phyloP scores from a whole-genome alignment of 208 protist species.

The Acanthamoeba lenticulata region DNA sequence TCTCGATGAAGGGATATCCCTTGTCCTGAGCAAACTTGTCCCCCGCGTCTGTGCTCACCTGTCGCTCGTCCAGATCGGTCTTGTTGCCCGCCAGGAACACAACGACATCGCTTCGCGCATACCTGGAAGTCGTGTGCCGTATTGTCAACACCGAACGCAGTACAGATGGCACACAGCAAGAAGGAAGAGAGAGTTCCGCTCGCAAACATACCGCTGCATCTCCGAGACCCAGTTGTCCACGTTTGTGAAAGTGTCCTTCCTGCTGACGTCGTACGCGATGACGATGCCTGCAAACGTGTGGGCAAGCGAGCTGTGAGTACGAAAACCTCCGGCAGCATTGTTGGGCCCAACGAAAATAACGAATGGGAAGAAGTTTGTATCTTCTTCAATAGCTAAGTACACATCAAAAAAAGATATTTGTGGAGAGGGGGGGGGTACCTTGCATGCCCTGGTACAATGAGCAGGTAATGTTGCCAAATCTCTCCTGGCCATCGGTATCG shows the following conservation, averaged over 20 bases:
- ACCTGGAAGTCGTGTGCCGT: not conserved
- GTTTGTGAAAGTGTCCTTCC: not conserved
- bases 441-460: slow-evolving; percentile 52
- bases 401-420: not conserved
- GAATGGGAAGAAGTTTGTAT: no score
- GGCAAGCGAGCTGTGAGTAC: not conserved
- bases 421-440: not conserved
- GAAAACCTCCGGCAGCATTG: no score
- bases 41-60: not conserved
- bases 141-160: not conserved
- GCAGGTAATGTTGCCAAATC: slow-evolving; percentile 54
- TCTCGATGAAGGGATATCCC: slow-evolving; percentile 33
- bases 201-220: not conserved
- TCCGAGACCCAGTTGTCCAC: slow-evolving; percentile 28
- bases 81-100: slow-evolving; percentile 64
- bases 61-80: not conserved
- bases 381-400: no score
- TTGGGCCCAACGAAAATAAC: no score
- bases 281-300: not conserved
- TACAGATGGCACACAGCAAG: not conserved
- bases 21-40: slow-evolving; percentile 19
- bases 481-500: slow-evolving; percentile 54
- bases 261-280: slow-evolving; percentile 42
- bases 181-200: not conserved
- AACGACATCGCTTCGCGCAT: not conserved